Evolutionary conservation across 805 yeast genomes (phyloP), one percentile per base, ranked within the genome.

Genomic region (Candida golubevii): DNA sequence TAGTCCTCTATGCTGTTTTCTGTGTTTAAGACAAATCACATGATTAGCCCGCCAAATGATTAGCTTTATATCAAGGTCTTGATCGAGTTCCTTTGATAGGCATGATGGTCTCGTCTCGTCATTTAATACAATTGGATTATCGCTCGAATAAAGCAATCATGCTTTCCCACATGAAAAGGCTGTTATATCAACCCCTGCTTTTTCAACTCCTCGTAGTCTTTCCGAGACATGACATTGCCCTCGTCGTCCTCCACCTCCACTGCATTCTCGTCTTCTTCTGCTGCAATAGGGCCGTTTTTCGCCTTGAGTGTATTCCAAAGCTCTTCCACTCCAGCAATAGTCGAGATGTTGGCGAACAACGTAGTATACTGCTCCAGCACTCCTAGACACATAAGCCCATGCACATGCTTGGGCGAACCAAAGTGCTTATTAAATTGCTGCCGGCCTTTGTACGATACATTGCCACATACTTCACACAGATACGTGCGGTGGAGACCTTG

Each of bases 241-340:
- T 88, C 89, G 1, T 79, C 84, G 59, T 93, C 98, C 61, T 91
- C 98, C 31, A 90, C 85, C 62, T 93, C 96, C 10, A 83, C 74
- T 1, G 80, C 78, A 42, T 73, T 70, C 50, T 83, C 85, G 37
- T 57, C 59, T 23, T 67, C 67, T 29, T 71, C 69, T 41, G 62
- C 63, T 8, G 60, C 53, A 35, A 75, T 59, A 5, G 57, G 53
- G 38, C 69, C 68, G 39, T 59, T 55, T 44, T 67, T 67, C 8
- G 82, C 48, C 26, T 64, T 66, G 11, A 29, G 11, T 11, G 32
- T 11, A 2, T 69, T 67, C 80, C 85, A 78, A 27, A 93, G 62
- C 11, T 67, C 63, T 29, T 69, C 48, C 0, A 90, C 97, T 38
- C 90, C 97, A 3, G 74, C 67, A 11, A 91, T 84, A 8, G 64